Base-by-base conservation (phyloP, 495 filamentous ascomycete species). In the Penicillium simplicissimum region DNA sequence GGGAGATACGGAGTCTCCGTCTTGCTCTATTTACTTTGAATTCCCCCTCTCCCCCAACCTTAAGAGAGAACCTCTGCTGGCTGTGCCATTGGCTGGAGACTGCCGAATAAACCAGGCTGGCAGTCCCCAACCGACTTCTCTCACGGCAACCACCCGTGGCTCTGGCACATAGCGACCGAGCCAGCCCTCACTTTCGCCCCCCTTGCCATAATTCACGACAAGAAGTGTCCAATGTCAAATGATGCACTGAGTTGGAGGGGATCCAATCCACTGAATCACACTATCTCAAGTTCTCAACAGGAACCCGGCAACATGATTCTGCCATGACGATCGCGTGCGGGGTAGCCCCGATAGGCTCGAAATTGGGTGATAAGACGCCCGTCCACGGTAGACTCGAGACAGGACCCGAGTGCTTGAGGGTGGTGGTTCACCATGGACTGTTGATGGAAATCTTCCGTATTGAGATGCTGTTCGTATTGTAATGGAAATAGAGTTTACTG, bases 291-390 rank as follows among this genome's bases (percentile, higher is more conserved):
- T 31, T 31, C 28, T 31, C 28, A 31, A 31, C 28, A 31, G 28
- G 28, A 2, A 31, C 28, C 28, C 28, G 0, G 28, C 28, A 28
- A 36, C 31, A 35, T 19, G 19, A 51, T 45, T 15, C 49, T 23
- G 59, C 55, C 60, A 69, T 60, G 67, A 59, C 52, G 67, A 63
- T 65, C 65, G 38, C 4, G 65, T 70, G 67, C 65, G 67, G 67
- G 67, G 67, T 65, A 58, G 15, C 48, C 28, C 31, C 23, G 47
- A 58, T 57, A 49, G 51, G 48, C 38, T 34, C 28, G 23, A 60
- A 64, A 59, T 52, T 51, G 49, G 57, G 58, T 37, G 57, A 67
- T 60, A 56, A 61, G 17, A 15, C 21, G 40, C 51, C 35, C 42
- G 36, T 52, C 28, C 28, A 31, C 28, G 28, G 28, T 31, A 31